Evolutionary conservation across 352 stramenopile species (phyloP).

Genomic region (Stramenopiles sp.): DNA sequence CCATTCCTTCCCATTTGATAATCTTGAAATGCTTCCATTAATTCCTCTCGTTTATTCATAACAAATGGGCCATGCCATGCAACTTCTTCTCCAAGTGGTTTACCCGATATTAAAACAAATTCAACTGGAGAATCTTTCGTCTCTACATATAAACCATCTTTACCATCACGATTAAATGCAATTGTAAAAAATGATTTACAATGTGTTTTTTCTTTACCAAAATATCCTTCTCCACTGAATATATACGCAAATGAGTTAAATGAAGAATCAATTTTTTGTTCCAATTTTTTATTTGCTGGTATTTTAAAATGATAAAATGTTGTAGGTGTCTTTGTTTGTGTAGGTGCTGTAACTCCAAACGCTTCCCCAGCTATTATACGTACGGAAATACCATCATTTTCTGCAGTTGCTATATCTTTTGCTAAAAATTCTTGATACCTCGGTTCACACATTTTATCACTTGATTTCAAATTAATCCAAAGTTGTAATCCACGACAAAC

Average conservation of each 20-base stretch:
- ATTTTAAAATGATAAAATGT: constrained; percentile 37
- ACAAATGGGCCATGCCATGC: constrained; percentile 44
- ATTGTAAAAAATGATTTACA: neutral
- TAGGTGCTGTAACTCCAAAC: constrained; percentile 27
- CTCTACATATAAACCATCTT: constrained; percentile 29
- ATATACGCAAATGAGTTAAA: constrained; percentile 32
- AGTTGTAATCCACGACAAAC: constrained; percentile 29
- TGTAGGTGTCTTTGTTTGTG: constrained; percentile 28
- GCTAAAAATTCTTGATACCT: constrained; percentile 26
- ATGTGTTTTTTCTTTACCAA: neutral
- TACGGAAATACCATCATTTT: constrained; percentile 26
- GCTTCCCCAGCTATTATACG: constrained; percentile 34
- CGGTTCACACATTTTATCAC: constrained; percentile 30
- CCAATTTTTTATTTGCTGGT: constrained; percentile 21
- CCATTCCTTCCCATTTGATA: constrained; percentile 34
- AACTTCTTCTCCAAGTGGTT: constrained; percentile 37
- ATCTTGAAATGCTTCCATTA: constrained; percentile 33
- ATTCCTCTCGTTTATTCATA: constrained; percentile 36
- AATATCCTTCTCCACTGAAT: constrained; percentile 20
- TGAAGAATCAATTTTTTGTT: constrained; percentile 24
- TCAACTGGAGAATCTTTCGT: constrained; percentile 26
- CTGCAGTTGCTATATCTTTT: constrained; percentile 22
- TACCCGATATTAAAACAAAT: constrained; percentile 35
- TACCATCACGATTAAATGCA: neutral
- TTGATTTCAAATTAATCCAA: constrained; percentile 32